phyloP scores from a whole-genome alignment of 345 rosid genomes.

The Gossypium thurberi region DNA sequence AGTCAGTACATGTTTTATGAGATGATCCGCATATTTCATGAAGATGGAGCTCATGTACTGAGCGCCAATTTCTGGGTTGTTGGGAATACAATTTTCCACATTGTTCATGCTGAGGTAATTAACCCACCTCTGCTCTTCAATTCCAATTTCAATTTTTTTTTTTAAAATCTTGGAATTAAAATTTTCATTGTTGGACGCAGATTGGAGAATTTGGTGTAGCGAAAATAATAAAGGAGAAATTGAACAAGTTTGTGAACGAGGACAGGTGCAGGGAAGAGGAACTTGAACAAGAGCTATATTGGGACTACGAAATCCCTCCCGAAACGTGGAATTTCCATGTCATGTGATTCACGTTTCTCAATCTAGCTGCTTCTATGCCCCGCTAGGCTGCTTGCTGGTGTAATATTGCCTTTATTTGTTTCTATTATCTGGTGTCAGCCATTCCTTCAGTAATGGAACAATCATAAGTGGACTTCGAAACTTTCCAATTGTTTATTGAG shows the following conservation, averaged over 20 bases:
- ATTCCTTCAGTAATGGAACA: too few species aligned
- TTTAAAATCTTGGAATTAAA: not conserved
- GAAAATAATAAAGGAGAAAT: slow-evolving; percentile 27
- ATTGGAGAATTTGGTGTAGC: slow-evolving; percentile 27
- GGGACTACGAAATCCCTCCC: slow-evolving; percentile 13
- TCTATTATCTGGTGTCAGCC: too few species aligned
- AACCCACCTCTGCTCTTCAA: not conserved
- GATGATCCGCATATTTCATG: slow-evolving; percentile 32
- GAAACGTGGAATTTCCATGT: slow-evolving; percentile 12
- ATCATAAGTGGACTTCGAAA: too few species aligned
- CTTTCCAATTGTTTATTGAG: too few species aligned
- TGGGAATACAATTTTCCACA: slow-evolving; percentile 23
- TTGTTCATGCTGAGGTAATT: slow-evolving; percentile 41
- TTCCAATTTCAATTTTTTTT: not conserved
- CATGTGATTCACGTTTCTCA: not conserved
- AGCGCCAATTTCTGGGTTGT: slow-evolving; percentile 28
- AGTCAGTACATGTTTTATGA: slow-evolving; percentile 33
- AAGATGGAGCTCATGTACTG: slow-evolving; percentile 33
- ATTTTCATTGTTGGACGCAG: slow-evolving; percentile 15
- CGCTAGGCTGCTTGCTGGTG: too few species aligned
- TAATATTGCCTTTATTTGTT: too few species aligned
- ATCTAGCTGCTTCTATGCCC: too few species aligned
- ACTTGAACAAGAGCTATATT: slow-evolving; percentile 6
- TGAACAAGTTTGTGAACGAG: slow-evolving; percentile 30
- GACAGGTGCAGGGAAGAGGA: slow-evolving; percentile 10